Evolutionary conservation across 208 protist genomes (phyloP).

Genomic region (Leishmania amazonensis): DNA sequence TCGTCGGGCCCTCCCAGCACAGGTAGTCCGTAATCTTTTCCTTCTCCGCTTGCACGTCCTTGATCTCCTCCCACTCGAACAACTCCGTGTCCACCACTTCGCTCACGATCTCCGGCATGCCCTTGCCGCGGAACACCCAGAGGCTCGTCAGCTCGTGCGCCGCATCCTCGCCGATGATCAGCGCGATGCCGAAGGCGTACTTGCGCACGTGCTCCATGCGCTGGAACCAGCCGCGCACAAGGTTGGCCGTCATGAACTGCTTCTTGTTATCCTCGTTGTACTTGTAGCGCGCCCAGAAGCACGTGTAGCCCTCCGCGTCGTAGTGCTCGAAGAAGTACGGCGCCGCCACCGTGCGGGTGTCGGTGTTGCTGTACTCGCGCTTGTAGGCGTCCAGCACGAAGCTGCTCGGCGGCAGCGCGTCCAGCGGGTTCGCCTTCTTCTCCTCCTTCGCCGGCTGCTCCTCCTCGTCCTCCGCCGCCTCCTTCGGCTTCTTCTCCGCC

Average conservation of each 20-base stretch:
- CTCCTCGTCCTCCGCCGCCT: constrained; percentile 45
- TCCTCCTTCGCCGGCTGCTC: constrained; percentile 48
- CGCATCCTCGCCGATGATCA: constrained; percentile 79
- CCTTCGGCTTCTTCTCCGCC: constrained; percentile 30
- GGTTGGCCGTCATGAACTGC: constrained; percentile 89
- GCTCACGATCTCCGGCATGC: constrained; percentile 77
- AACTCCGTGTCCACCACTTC: constrained; percentile 83
- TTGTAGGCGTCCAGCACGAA: constrained; percentile 81
- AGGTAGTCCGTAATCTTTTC: constrained; percentile 82
- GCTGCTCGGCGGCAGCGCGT: constrained; percentile 55
- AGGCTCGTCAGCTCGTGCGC: constrained; percentile 74
- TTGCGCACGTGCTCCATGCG: constrained; percentile 87
- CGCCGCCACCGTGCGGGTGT: constrained; percentile 70
- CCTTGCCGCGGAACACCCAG: constrained; percentile 84
- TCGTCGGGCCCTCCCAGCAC: constrained; percentile 83
- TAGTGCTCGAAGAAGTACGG: constrained; percentile 75
- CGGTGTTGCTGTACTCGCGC: constrained; percentile 80
- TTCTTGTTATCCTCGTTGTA: constrained; percentile 85
- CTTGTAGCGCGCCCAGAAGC: constrained; percentile 81
- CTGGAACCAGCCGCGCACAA: constrained; percentile 83
- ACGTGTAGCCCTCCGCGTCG: constrained; percentile 70
- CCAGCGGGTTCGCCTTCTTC: constrained; percentile 75
- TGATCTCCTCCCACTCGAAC: constrained; percentile 77
- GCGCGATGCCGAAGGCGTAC: constrained; percentile 81
- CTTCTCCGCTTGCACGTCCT: constrained; percentile 64